Conservation (phyloP, 495 filamentous ascomycete genomes). For the Antarctomyces pellizariae region DNA sequence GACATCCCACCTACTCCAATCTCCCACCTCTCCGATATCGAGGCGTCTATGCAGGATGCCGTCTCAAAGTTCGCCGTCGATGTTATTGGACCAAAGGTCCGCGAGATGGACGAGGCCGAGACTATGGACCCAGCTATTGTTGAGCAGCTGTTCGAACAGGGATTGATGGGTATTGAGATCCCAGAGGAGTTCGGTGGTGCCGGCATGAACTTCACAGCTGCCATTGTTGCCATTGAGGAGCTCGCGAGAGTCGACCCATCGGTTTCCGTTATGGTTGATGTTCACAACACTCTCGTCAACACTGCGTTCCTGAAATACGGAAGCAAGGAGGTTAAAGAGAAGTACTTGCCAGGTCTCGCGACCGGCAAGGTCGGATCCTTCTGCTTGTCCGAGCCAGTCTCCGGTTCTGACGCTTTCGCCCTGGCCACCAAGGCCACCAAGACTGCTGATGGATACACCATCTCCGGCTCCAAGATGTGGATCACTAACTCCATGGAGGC, state of each 20-base stretch:
- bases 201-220: slow-evolving; percentile 95
- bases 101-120: slow-evolving; percentile 96
- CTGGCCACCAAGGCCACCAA: slow-evolving; percentile 69
- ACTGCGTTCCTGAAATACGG: slow-evolving; percentile 79
- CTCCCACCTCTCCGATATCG: slow-evolving; percentile 75
- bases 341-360: slow-evolving; percentile 69
- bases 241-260: slow-evolving; percentile 83
- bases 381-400: slow-evolving; percentile 84
- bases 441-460: slow-evolving; percentile 51
- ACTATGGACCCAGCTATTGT: slow-evolving; percentile 73
- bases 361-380: slow-evolving; percentile 87
- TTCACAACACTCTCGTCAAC: slow-evolving; percentile 96
- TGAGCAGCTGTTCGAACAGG: slow-evolving; percentile 90
- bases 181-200: slow-evolving; percentile 91
- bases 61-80: slow-evolving; percentile 83
- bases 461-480: slow-evolving; percentile 96
- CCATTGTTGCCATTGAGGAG: slow-evolving; percentile 93
- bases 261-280: slow-evolving; percentile 79
- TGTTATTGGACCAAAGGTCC: slow-evolving; percentile 71
- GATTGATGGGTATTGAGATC: slow-evolving; percentile 91
- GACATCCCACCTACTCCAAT: slow-evolving; percentile 76
- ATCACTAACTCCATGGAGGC: slow-evolving; percentile 94
- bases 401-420: slow-evolving; percentile 89
- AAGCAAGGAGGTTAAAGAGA: slow-evolving; percentile 46
- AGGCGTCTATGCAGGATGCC: slow-evolving; percentile 66